A percentile compares a stretch with the other conserved stretches of the same genome.
phyloP scores from a whole-genome alignment of 345 rosid genomes.

The Mercurialis annua region DNA sequence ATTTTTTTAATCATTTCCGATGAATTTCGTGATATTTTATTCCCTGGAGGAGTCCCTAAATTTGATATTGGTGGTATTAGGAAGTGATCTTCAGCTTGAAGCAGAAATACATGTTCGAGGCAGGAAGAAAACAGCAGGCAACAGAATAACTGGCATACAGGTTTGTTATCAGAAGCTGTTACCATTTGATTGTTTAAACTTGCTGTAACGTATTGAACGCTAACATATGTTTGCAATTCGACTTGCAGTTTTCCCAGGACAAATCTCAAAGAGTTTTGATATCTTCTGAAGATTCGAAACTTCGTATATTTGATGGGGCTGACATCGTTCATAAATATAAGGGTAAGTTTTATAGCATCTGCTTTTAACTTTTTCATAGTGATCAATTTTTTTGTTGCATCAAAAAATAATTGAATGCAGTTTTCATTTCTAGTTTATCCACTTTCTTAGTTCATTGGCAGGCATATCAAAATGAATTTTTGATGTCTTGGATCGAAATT shows the following conservation, averaged over 20 bases:
- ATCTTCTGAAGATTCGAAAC: conserved; percentile 71
- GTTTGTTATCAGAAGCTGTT: conserved; percentile 29
- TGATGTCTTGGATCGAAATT: neutral
- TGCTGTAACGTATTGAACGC: neutral
- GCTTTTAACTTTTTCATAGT: neutral
- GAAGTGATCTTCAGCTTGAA: conserved; percentile 42
- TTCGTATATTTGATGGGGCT: conserved; percentile 57
- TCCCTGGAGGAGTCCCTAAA: neutral
- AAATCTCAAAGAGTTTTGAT: conserved; percentile 53
- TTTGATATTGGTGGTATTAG: conserved; percentile 27
- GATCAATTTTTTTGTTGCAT: neutral
- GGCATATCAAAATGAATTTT: neutral
- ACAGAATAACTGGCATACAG: conserved; percentile 70
- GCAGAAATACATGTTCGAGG: conserved; percentile 46
- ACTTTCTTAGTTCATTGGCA: neutral
- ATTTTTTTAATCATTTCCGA: neutral
- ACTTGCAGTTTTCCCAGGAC: conserved; percentile 55
- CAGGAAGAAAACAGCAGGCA: conserved; percentile 43
- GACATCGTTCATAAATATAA: conserved; percentile 56
- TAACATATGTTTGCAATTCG: conserved; percentile 16
- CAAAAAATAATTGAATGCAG: neutral
- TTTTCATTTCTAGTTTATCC: neutral
- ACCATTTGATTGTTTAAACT: neutral
- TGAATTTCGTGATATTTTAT: neutral
- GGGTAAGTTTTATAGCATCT: conserved; percentile 41